A percentile compares a stretch with the other conserved stretches of the same genome.
These are phyloP conservation scores for Yamadazyma paraphyllophila DNA, from an alignment of 805 yeast genomes.

Conservation along the genomic window DNA sequence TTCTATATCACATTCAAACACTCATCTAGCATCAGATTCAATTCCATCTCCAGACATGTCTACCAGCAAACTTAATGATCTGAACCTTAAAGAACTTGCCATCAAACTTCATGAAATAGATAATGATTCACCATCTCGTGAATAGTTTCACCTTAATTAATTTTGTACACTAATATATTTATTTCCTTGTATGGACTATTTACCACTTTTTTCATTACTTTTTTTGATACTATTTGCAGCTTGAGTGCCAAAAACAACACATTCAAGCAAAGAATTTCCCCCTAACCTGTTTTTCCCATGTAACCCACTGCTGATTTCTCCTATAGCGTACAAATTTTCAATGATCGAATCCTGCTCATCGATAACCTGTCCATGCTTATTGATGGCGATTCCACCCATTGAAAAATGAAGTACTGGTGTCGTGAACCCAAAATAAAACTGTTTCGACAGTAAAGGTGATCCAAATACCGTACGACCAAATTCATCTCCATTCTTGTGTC, in stretches of 20 bases:
- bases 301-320: slow-evolving; percentile 47
- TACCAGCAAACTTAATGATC: slow-evolving; percentile 16
- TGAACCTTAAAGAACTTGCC: slow-evolving; percentile 14
- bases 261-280: slow-evolving; percentile 43
- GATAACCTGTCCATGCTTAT: slow-evolving; percentile 44
- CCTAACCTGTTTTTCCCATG: slow-evolving; percentile 46
- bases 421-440: slow-evolving; percentile 47
- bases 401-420: slow-evolving; percentile 67
- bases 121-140: slow-evolving; percentile 4
- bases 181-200: background rate
- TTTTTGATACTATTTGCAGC: slow-evolving; percentile 6
- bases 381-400: slow-evolving; percentile 66
- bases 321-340: slow-evolving; percentile 44
- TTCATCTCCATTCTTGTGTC: slow-evolving; percentile 21
- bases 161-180: background rate
- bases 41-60: slow-evolving; percentile 1
- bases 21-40: background rate
- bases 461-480: slow-evolving; percentile 23
- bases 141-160: too few relatives aligned
- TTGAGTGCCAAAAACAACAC: slow-evolving; percentile 34
- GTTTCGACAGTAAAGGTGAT: slow-evolving; percentile 16
- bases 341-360: slow-evolving; percentile 26
- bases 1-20: background rate
- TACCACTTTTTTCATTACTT: background rate
- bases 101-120: slow-evolving; percentile 8